Percentiles rank a stretch among this genome's conserved stretches.
Evolutionary conservation across 305 asterid species (phyloP).

Genomic region (Fraxinus sp.): DNA sequence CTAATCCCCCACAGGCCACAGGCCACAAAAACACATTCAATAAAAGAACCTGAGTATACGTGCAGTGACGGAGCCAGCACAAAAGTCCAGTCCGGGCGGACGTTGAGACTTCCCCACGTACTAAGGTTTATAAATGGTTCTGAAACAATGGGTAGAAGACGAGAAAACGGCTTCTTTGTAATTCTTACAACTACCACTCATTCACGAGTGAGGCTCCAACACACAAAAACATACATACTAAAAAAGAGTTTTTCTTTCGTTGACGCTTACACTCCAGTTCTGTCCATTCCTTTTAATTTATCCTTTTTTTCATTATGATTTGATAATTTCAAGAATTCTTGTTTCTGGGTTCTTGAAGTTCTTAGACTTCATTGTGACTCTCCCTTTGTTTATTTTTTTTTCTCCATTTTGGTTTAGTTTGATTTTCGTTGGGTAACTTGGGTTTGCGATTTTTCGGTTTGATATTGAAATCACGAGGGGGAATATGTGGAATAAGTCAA

Average conservation of each 20-base stretch:
- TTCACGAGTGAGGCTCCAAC: conserved; percentile 27
- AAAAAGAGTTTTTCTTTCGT: neutral
- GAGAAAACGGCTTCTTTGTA: conserved; percentile 59
- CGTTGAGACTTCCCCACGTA: neutral
- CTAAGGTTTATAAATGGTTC: conserved; percentile 22
- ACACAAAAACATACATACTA: neutral
- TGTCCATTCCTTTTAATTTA: neutral
- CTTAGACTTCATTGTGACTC: conserved; percentile 7
- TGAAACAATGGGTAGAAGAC: conserved; percentile 33
- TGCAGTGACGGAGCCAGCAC: too few species aligned
- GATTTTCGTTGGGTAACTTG: conserved; percentile 12
- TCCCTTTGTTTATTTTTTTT: neutral
- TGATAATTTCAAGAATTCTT: neutral
- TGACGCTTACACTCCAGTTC: conserved; percentile 2
- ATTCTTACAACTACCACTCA: conserved; percentile 51
- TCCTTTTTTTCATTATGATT: neutral
- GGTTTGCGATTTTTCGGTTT: neutral
- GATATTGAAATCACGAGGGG: conserved; percentile 17
- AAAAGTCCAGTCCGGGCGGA: too few species aligned
- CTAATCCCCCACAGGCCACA: too few species aligned
- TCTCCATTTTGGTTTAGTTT: neutral
- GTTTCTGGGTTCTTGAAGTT: conserved; percentile 12
- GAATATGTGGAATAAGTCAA: conserved; percentile 55
- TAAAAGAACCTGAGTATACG: too few species aligned
- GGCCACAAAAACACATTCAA: too few species aligned